A percentile compares a stretch with the other conserved stretches of the same genome.
These are phyloP conservation scores for Capsicum baccatum DNA, from an alignment of 257 asterid genomes.

Conservation along the genomic window DNA sequence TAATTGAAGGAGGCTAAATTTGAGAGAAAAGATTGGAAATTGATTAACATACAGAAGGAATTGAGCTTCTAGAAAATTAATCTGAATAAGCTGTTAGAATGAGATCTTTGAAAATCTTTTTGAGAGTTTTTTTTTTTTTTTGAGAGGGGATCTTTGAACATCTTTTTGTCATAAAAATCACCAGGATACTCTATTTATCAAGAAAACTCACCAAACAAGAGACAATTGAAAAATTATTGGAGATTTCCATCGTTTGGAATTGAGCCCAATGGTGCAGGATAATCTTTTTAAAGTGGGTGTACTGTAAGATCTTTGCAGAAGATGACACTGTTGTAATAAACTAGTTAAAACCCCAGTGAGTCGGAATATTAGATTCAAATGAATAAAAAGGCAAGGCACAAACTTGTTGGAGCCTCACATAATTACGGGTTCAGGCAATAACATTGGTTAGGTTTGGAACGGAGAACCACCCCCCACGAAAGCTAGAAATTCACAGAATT, in stretches of 20 bases:
- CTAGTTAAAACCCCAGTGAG: slow-evolving; percentile 10
- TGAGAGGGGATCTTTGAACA: background rate
- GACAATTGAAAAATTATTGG: background rate
- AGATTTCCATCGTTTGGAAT: background rate
- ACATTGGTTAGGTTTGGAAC: background rate
- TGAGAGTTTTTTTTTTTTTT: too few relatives aligned
- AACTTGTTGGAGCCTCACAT: background rate
- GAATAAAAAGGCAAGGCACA: background rate
- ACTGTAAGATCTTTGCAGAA: slow-evolving; percentile 27
- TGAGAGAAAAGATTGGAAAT: background rate
- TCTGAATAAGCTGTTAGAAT: background rate
- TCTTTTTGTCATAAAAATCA: slow-evolving; percentile 2
- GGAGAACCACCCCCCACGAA: background rate
- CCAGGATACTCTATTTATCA: background rate
- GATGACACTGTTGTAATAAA: background rate
- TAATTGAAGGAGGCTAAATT: slow-evolving; percentile 12
- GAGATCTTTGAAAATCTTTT: slow-evolving; percentile 15
- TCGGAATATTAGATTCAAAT: background rate
- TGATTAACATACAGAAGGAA: slow-evolving; percentile 13
- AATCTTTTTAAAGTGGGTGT: slow-evolving; percentile 4
- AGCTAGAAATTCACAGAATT: slow-evolving; percentile 20
- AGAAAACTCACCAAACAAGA: slow-evolving; percentile 3
- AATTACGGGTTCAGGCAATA: background rate
- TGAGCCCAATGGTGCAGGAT: slow-evolving; percentile 15
- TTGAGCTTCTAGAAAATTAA: background rate